Evolutionary conservation across 768 basidiomycete genomes (phyloP), one percentile per base, ranked within the genome.

Genomic region (Hygrocybe punicea): DNA sequence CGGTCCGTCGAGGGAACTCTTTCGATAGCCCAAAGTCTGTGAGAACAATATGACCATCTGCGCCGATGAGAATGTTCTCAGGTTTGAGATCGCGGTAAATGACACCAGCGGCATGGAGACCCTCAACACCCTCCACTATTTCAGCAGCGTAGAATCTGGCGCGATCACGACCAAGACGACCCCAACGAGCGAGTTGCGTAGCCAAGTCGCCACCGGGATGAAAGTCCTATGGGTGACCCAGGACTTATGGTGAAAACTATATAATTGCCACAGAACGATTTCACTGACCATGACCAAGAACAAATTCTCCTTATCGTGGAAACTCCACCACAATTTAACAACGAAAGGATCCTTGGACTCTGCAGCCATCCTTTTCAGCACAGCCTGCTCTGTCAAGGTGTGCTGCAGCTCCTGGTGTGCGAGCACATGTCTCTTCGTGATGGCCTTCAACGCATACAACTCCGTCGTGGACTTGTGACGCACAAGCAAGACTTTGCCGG

Each of bases 51-150:
- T 99, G 97, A 1, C 97, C 97, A 63, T 94, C 90, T 2, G 84
- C 83, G 50, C 91, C 91, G 63, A 99, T 95, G 55, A 99, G 85
- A 63, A 98, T 91, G 73, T 94, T 94, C 75, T 98, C 95, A 1
- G 95, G 95, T 68, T 98, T 98, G 60, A 98, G 85, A 69, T 98
- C 95, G 49, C 97, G 89, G 73, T 98, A 96, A 73, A 99, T 94
- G 67, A 99, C 93, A 37, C 96, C 96, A 4, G 89, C 87, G 13
- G 86, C 84, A 66, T 98, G 96, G 39, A 99, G 79, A 37, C 94
- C 93, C 73, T 97, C 94, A 34, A 96, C 86, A 48, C 96, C 97
- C 66, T 98, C 94, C 9, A 94, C 92, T 56, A 99, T 96, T 71
- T 99, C 97, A 17, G 93, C 92, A 29, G 94, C 92, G 67, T 98